Percentiles rank a stretch among this genome's conserved stretches.
These are phyloP conservation scores for Saccharomycopsis sp. DNA, from an alignment of 805 yeast genomes.

Conservation along the genomic window DNA sequence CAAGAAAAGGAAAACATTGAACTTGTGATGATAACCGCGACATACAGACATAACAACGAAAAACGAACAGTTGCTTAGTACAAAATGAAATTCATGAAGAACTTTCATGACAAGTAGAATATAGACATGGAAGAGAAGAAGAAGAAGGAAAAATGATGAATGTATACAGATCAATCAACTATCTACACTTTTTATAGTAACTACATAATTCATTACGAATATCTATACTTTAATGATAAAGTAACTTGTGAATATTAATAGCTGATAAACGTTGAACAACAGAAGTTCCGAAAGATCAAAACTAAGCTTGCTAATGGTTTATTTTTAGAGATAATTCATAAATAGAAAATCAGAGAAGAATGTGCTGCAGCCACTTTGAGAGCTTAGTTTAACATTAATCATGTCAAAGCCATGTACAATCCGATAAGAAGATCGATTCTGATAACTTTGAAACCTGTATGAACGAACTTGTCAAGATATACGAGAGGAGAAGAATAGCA, in stretches of 20 bases:
- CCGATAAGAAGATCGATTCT: too few species aligned
- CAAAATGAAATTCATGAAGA: not conserved
- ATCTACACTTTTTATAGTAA: not conserved
- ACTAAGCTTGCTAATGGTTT: not conserved
- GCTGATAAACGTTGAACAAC: not conserved
- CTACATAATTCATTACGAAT: not conserved
- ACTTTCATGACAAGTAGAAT: not conserved
- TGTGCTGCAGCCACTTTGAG: not conserved
- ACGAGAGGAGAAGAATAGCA: too few species aligned
- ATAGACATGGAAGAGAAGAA: not conserved
- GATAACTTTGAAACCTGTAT: too few species aligned
- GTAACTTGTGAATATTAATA: not conserved
- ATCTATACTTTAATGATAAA: not conserved
- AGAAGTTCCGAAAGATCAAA: not conserved
- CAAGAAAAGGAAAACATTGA: too few species aligned
- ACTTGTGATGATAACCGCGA: too few species aligned
- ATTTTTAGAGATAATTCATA: not conserved
- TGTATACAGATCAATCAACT: too few species aligned
- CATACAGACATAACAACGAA: too few species aligned
- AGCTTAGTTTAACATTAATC: constrained; percentile 9
- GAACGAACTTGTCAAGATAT: too few species aligned
- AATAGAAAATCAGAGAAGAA: not conserved
- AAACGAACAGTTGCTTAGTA: too few species aligned
- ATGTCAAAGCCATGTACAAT: constrained; percentile 7
- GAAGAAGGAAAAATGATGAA: too few species aligned